A percentile compares a stretch with the other conserved stretches of the same genome.
Evolutionary conservation across 2,329 filamentous ascomycete species (phyloP).

Genomic region (Colletotrichum musae): DNA sequence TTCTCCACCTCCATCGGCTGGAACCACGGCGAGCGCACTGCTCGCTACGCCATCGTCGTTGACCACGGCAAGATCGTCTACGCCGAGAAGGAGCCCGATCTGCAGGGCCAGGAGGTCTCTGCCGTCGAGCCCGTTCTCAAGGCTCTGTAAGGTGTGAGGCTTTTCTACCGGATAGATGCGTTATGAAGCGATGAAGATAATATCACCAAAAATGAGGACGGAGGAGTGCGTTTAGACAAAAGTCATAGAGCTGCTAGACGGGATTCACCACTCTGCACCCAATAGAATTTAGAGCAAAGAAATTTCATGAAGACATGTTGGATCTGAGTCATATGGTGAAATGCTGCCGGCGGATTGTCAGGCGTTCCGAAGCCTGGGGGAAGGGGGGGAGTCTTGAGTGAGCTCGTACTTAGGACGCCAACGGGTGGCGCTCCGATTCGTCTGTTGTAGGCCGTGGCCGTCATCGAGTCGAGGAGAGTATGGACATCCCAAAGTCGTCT

Average conservation of each 20-base stretch:
- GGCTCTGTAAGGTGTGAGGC: constrained; percentile 58
- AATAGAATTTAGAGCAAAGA: constrained; percentile 31
- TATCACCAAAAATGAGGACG: neutral
- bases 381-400: neutral
- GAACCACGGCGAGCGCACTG: constrained; percentile 81
- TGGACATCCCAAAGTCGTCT: too few relatives aligned
- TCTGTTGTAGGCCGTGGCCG: too few relatives aligned
- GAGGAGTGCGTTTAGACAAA: constrained; percentile 28
- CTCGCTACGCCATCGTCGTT: constrained; percentile 84
- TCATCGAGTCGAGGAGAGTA: too few relatives aligned
- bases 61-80: constrained; percentile 89
- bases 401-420: constrained; percentile 14
- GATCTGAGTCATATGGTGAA: neutral
- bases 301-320: constrained; percentile 4
- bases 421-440: constrained; percentile 12
- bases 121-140: constrained; percentile 69
- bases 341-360: neutral
- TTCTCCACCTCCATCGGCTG: constrained; percentile 87
- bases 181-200: constrained; percentile 19
- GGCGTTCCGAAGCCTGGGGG: too few relatives aligned
- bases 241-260: constrained; percentile 18
- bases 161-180: neutral
- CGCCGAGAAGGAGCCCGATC: constrained; percentile 78
- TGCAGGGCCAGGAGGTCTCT: constrained; percentile 61
- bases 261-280: constrained; percentile 1